Base-by-base conservation (phyloP, 345 rosid species). In the Euphorbia peplus region DNA sequence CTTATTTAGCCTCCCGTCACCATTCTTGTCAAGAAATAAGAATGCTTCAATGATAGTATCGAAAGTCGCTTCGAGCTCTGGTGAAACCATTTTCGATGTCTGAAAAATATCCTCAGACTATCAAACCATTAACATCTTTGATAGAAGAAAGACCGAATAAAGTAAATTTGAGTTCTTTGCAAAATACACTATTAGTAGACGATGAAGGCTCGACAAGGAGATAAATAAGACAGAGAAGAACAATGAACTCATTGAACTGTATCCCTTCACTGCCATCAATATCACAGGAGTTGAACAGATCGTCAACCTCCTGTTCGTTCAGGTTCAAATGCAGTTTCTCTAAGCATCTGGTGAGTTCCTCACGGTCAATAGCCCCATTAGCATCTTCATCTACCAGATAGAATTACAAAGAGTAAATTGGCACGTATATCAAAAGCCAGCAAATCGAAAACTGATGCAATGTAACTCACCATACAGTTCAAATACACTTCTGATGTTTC, bases 241-340 rank as follows among this genome's bases (percentile, higher is more conserved):
- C 98, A 68, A 85, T 81, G 57, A 88, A 90, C 83, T 90, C 98
- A 51, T 72, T 93, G 77, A 93, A 93, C 42, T 84, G 90, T 72
- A 93, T 90, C 76, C 87, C 93, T 78, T 81, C 72, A 69, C 81
- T 87, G 74, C 93, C 82, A 75, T 88, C 92, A 76, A 90, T 82
- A 73, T 93, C 97, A 76, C 96, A 88, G 46, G 91, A 88, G 72
- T 79, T 76, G 48, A 86, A 93, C 44, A 90, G 77, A 73, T 88
- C 97, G 72, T 85, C 83, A 9, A 89, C 79, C 76, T 88, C 96
- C 79, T 80, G 84, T 13, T 85, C 95, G 9, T 81, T 79, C 53
- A 86, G 70, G 61, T 67, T 72, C 26, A 88, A 72, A 14, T 82
- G 80, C 77, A 87, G 73, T 73, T 87, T 82, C 63, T 84, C 81